These are phyloP conservation scores for Fistulifera pelliculosa DNA, from an alignment of 108 stramenopile genomes.

Conservation along the genomic window DNA sequence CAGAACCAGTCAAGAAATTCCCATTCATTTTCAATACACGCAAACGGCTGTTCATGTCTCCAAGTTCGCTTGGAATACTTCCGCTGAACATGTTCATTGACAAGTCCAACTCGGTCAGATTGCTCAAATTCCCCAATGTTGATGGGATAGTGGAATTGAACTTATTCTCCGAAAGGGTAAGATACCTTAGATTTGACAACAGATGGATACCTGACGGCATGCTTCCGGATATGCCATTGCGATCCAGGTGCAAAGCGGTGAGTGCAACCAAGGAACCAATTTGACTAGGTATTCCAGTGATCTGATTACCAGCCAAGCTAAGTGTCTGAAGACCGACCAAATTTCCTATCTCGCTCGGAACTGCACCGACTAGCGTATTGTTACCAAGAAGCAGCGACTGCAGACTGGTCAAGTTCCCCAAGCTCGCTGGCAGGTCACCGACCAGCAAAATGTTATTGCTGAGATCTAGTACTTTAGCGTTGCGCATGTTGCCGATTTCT, in stretches of 20 bases:
- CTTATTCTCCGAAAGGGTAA: slow-evolving; percentile 5
- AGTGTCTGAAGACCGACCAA: not conserved
- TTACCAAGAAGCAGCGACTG: not conserved
- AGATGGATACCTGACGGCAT: not conserved
- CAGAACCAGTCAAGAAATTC: slow-evolving; percentile 11
- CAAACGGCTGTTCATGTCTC: not conserved
- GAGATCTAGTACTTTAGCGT: slow-evolving; percentile 13
- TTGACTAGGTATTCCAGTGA: not conserved
- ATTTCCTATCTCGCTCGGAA: not conserved
- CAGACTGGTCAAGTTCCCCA: not conserved
- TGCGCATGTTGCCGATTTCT: not conserved
- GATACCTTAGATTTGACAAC: not conserved
- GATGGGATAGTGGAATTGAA: slow-evolving; percentile 23
- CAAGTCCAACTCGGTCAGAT: slow-evolving; percentile 2
- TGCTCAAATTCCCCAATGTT: slow-evolving; percentile 13
- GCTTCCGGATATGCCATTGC: not conserved
- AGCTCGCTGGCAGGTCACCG: slow-evolving; percentile 8
- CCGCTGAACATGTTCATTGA: not conserved
- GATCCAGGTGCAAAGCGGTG: not conserved
- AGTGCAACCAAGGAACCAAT: not conserved
- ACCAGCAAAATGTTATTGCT: slow-evolving; percentile 17
- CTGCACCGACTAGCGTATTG: not conserved
- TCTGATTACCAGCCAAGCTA: not conserved
- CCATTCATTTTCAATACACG: not conserved
- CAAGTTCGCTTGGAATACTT: not conserved